Evolutionary conservation across 805 yeast species (phyloP), one percentile per base, ranked within the genome.

Genomic region (Teunomyces kruisii): DNA sequence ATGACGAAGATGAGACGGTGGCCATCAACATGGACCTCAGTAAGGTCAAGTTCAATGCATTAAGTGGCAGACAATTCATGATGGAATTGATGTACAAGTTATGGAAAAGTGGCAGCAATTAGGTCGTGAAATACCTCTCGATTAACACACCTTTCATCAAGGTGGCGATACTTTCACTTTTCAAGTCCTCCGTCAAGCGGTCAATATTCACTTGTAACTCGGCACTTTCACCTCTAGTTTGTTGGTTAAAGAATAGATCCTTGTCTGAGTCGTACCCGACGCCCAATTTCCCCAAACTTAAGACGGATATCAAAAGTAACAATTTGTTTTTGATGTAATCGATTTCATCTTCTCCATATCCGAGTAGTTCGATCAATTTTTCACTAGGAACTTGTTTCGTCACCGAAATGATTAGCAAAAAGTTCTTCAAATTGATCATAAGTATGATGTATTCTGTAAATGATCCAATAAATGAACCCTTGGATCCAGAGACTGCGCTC

Each of bases 51-150:
- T 66, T 80, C 30, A 71, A 78, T 51, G 77, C 85, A 0, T 51
- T 78, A 30, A 72, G 67, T 46, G 79, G 78, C 0, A 61, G 84
- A 27, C 58, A 75, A 8, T 74, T 41, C 9, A 49, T 68, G 44
- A 53, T 70, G 45, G 53, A 54, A 24, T 50, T 65, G 37, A 51
- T 65, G 4, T 43, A 52, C 19, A 44, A 35, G 8, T 32, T 47
- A 31, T 9, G 9, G 14, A 32, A 24, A 19, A 9, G 13, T 3
- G 10, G 22, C 2, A 24, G 9, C 19, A 6, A 27, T 15, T 17
- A 30, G 6, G 24, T 38, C 35, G 40, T 49, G 37, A 59, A 52
- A 32, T 53, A 58, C 47, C 59, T 62, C 24, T 60, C 66, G 2
- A 61, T 38, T 44, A 67, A 53, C 5, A 51, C 41, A 4, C 62